A percentile compares a stretch with the other conserved stretches of the same genome.
These are phyloP conservation scores for Calendula officinalis DNA, from an alignment of 129 eudicot genomes.

Conservation along the genomic window DNA sequence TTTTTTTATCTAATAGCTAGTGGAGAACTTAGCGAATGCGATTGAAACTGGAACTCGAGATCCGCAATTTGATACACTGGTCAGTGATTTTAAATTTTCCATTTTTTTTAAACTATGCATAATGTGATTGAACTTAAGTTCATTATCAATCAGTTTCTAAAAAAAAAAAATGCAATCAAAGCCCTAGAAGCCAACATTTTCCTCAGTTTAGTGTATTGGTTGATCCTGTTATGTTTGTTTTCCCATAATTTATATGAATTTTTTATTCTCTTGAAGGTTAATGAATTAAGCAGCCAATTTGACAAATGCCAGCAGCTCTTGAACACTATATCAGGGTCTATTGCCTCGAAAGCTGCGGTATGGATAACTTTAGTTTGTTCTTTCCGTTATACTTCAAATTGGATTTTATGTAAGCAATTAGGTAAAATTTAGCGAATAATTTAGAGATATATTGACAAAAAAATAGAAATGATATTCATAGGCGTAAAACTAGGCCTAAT, in stretches of 20 bases:
- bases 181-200: too few relatives aligned
- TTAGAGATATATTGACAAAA: background rate
- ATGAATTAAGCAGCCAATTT: conserved; percentile 73
- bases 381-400: too few relatives aligned
- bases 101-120: background rate
- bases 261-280: conserved; percentile 47
- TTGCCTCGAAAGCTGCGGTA: conserved; percentile 76
- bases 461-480: too few relatives aligned
- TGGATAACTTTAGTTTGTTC: too few relatives aligned
- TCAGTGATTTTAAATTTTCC: conserved; percentile 21
- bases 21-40: conserved; percentile 87
- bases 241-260: conserved; percentile 31
- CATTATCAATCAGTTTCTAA: background rate
- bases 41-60: conserved; percentile 87
- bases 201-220: background rate
- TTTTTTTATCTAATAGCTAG: conserved; percentile 48
- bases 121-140: background rate
- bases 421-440: too few relatives aligned
- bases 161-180: background rate
- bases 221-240: background rate
- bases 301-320: conserved; percentile 96
- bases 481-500: too few relatives aligned
- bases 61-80: conserved; percentile 92
- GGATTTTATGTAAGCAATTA: too few relatives aligned
- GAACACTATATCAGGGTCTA: conserved; percentile 74